Conservation (phyloP, 495 filamentous ascomycete species). For the Neurospora tetrasperma region DNA sequence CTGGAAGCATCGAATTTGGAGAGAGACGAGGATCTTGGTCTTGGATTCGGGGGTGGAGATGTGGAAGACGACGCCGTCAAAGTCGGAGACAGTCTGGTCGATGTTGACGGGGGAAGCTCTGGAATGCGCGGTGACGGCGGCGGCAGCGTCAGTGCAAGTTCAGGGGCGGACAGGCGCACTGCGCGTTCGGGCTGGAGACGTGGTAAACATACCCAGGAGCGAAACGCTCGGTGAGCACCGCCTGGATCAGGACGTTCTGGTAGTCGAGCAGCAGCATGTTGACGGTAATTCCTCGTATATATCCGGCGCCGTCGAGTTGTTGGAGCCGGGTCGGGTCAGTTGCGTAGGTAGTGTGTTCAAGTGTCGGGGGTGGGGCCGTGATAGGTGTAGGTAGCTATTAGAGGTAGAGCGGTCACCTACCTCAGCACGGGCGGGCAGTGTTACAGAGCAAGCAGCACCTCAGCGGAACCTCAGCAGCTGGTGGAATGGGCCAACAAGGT, state of each 20-base stretch:
- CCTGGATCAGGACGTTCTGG: constrained; percentile 95
- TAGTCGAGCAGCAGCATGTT: constrained; percentile 97
- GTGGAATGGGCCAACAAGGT: background rate
- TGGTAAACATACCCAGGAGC: constrained; percentile 52
- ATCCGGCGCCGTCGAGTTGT: background rate
- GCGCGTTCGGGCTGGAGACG: background rate
- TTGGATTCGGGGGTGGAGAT: constrained; percentile 91
- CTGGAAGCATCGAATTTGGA: constrained; percentile 85
- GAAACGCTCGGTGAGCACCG: constrained; percentile 89
- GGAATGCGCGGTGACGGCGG: constrained; percentile 10
- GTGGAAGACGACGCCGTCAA: constrained; percentile 96
- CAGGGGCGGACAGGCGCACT: constrained; percentile 3
- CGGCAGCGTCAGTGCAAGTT: constrained; percentile 3
- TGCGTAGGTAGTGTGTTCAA: constrained; percentile 3
- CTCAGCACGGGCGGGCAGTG: background rate
- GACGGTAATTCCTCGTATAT: constrained; percentile 8
- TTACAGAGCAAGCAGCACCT: background rate
- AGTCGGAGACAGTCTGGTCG: constrained; percentile 96
- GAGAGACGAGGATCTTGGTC: constrained; percentile 84
- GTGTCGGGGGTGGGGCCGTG: background rate
- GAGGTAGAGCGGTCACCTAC: background rate
- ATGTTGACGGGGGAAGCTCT: constrained; percentile 78
- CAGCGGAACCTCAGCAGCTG: background rate
- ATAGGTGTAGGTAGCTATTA: background rate
- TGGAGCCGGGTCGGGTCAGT: background rate